phyloP scores from a whole-genome alignment of 2,329 filamentous ascomycete species.

The Paramyrothecium sp. region DNA sequence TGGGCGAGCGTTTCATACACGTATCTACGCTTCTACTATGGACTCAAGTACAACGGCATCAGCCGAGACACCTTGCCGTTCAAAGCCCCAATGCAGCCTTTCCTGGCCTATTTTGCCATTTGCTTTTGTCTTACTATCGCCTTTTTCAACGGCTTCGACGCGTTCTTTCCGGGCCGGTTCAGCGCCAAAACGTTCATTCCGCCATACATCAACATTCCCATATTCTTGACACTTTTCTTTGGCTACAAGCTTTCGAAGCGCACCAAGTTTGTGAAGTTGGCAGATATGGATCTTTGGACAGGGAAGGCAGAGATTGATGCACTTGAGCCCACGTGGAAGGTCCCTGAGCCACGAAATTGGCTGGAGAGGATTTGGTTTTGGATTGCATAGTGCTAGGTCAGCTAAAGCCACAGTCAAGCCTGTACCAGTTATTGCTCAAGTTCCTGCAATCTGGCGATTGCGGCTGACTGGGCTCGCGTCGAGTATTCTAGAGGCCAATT shows the following conservation, averaged over 20 bases:
- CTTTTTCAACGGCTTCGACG: conserved; percentile 70
- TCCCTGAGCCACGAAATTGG: conserved; percentile 32
- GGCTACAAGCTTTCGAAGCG: conserved; percentile 66
- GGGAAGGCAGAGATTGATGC: conserved; percentile 37
- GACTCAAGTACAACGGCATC: conserved; percentile 63
- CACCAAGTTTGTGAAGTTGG: conserved; percentile 44
- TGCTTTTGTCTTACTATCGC: conserved; percentile 62
- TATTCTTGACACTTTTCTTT: conserved; percentile 61
- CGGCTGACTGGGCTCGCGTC: neutral
- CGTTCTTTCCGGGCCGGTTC: conserved; percentile 60
- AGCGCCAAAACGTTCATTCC: conserved; percentile 58
- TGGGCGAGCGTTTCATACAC: conserved; percentile 67
- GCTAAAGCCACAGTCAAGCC: neutral
- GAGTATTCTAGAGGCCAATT: conserved; percentile 8
- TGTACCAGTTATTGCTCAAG: neutral
- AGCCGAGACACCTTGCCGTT: conserved; percentile 64
- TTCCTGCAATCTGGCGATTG: too few species aligned
- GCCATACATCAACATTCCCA: conserved; percentile 66
- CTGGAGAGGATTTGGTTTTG: conserved; percentile 38
- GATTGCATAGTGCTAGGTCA: conserved; percentile 26
- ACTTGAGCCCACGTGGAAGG: conserved; percentile 34
- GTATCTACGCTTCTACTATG: conserved; percentile 68
- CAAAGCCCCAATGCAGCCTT: conserved; percentile 66
- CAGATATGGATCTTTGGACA: conserved; percentile 39
- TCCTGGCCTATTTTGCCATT: conserved; percentile 62